These are phyloP conservation scores for Lipomyces mesembrius DNA, from an alignment of 805 yeast genomes.

Conservation along the genomic window DNA sequence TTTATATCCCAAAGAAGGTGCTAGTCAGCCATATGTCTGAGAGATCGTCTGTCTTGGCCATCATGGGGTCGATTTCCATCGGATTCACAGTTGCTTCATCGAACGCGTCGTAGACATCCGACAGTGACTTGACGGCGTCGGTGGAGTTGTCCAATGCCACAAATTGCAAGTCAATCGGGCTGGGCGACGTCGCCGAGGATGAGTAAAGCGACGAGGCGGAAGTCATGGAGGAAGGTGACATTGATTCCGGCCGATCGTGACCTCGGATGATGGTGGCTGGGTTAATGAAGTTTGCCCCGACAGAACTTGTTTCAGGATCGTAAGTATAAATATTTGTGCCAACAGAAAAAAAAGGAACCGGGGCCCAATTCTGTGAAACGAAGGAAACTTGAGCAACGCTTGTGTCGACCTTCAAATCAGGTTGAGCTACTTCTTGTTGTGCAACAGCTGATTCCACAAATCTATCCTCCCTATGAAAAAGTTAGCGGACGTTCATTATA, in stretches of 20 bases:
- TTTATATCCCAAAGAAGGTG: constrained; percentile 19
- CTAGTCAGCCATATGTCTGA: constrained; percentile 30
- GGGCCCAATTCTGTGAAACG: background rate
- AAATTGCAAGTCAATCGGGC: constrained; percentile 24
- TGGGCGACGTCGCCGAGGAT: constrained; percentile 22
- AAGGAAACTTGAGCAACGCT: background rate
- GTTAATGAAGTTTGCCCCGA: constrained; percentile 7
- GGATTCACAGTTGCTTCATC: constrained; percentile 9
- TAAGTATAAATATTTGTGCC: background rate
- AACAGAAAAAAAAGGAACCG: background rate
- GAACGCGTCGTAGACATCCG: constrained; percentile 2
- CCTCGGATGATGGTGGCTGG: constrained; percentile 31
- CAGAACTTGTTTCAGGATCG: background rate
- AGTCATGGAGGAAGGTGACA: constrained; percentile 34
- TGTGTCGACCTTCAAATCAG: background rate
- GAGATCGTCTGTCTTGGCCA: constrained; percentile 16
- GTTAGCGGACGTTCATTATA: background rate
- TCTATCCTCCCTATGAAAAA: constrained; percentile 1
- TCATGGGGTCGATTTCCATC: constrained; percentile 7
- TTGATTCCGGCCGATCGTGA: constrained; percentile 13
- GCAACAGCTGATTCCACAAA: background rate
- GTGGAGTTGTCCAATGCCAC: constrained; percentile 2
- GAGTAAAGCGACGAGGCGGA: constrained; percentile 27
- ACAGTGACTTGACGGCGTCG: background rate
- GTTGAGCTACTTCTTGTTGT: background rate